These are phyloP conservation scores for Salix suchowensis DNA, from an alignment of 345 rosid genomes.

Conservation along the genomic window DNA sequence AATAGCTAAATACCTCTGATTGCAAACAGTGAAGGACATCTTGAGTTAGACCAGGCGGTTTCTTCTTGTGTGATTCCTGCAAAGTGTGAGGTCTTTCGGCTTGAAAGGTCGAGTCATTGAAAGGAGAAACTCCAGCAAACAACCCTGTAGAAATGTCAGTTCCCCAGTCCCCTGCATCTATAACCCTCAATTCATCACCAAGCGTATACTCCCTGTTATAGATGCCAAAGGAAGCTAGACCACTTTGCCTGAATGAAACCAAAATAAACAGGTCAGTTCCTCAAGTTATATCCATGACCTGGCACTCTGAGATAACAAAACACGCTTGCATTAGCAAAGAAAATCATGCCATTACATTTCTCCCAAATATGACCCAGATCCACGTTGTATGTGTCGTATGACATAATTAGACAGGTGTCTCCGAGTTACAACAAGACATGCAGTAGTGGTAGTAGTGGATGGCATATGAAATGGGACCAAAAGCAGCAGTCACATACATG, in stretches of 20 bases:
- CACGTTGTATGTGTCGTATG: neutral
- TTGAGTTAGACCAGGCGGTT: slow-evolving; percentile 74
- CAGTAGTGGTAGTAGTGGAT: neutral
- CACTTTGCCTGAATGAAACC: slow-evolving; percentile 37
- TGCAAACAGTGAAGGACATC: slow-evolving; percentile 48
- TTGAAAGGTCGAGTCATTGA: slow-evolving; percentile 19
- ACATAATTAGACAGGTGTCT: neutral
- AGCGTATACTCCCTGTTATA: slow-evolving; percentile 18
- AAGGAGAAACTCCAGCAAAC: slow-evolving; percentile 22
- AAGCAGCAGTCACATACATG: neutral
- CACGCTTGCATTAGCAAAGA: neutral
- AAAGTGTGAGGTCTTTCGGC: slow-evolving; percentile 29
- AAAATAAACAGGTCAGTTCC: slow-evolving; percentile 14
- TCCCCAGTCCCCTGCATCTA: slow-evolving; percentile 44
- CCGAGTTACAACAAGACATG: neutral
- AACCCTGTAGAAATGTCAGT: slow-evolving; percentile 19
- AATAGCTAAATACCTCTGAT: slow-evolving; percentile 38
- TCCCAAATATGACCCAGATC: neutral
- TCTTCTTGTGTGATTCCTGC: slow-evolving; percentile 36
- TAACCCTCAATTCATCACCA: slow-evolving; percentile 39
- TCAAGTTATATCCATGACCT: neutral
- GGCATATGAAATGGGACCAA: neutral
- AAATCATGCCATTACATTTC: neutral
- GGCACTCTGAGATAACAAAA: neutral
- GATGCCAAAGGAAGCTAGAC: slow-evolving; percentile 18